phyloP scores from a whole-genome alignment of 2,329 filamentous ascomycete species.

The Colletotrichum caudatum region DNA sequence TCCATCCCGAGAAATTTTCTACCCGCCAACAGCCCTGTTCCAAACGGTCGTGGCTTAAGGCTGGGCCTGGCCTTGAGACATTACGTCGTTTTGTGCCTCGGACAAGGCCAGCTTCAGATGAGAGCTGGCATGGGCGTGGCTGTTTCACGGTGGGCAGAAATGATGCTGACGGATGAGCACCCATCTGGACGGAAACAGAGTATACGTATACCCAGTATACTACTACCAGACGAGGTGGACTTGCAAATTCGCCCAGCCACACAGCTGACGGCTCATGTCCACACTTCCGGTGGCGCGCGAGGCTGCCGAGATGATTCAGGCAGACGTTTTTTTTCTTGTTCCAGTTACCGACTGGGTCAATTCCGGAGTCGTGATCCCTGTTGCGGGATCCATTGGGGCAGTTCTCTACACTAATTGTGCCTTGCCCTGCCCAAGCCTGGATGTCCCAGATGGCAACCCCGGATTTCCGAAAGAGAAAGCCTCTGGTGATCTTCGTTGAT shows the following conservation, averaged over 20 bases:
- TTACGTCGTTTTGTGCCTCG: slow-evolving; percentile 28
- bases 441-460: slow-evolving; percentile 31
- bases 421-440: slow-evolving; percentile 25
- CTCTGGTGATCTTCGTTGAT: slow-evolving; percentile 24
- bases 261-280: slow-evolving; percentile 20
- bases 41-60: slow-evolving; percentile 37
- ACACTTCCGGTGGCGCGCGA: slow-evolving; percentile 22
- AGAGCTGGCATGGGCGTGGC: slow-evolving; percentile 11
- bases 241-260: slow-evolving; percentile 10
- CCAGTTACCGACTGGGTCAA: slow-evolving; percentile 20
- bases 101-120: slow-evolving; percentile 8
- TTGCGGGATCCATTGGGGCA: slow-evolving; percentile 18
- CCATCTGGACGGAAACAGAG: not conserved
- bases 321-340: slow-evolving; percentile 16
- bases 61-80: slow-evolving; percentile 31
- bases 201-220: too few species aligned
- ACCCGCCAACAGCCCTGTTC: slow-evolving; percentile 1
- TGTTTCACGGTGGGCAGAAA: slow-evolving; percentile 12
- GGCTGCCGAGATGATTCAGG: slow-evolving; percentile 33
- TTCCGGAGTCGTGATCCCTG: slow-evolving; percentile 30
- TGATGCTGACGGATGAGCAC: slow-evolving; percentile 3
- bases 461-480: slow-evolving; percentile 27
- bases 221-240: slow-evolving; percentile 15
- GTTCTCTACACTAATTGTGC: slow-evolving; percentile 6
- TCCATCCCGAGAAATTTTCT: slow-evolving; percentile 3